Base-by-base conservation (phyloP, 768 basidiomycete genomes). In the Leccinum longicurvipes region DNA sequence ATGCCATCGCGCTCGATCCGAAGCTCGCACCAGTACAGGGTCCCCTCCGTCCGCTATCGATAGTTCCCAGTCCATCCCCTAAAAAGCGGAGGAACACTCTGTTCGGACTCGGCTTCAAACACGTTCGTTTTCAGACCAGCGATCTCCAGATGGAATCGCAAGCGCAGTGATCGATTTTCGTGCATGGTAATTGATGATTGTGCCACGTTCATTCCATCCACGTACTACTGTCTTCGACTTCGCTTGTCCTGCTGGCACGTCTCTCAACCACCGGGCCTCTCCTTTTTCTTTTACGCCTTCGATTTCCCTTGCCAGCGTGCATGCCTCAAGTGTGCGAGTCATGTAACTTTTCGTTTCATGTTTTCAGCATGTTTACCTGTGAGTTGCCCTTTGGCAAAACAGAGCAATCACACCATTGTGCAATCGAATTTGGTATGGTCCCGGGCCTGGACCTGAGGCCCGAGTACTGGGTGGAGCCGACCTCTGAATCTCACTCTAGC, bases 11-110 rank as follows among this genome's bases (percentile, higher is more conserved):
- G 4, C 53, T 59, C n/a, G 67, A 70, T 34, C 71, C 69, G 14
- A 70, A 72, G 55, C 69, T 70, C 31, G 67, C 69, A 3, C 69
- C 69, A 27, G 69, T 72, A 15, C 69, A 69, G 15, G 71, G 56
- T 10, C 69, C 71, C 17, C 64, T 70, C 17, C 68, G 68, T 4
- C 71, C 71, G 14, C 32, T 72, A 7, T 70, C 70, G 21, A 69
- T 57, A 57, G 31, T 58, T 21, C 52, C 56, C 0, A 57, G 60
- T 51, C 66, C 58, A 25, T 28, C 66, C 8, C 60, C 39, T 45
- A 53, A 47, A 54, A 55, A 57, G 48, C 60, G 61, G 53, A 28
- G 47, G 50, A 56, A 9, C n/a, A 41, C 58, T 14, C 54, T 67
- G 15, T 67, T 68, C 32, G 66, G 66, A 27, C 60, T 65, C 7